Conservation (phyloP, 495 filamentous ascomycete genomes). For the Penicillium mononematosum region DNA sequence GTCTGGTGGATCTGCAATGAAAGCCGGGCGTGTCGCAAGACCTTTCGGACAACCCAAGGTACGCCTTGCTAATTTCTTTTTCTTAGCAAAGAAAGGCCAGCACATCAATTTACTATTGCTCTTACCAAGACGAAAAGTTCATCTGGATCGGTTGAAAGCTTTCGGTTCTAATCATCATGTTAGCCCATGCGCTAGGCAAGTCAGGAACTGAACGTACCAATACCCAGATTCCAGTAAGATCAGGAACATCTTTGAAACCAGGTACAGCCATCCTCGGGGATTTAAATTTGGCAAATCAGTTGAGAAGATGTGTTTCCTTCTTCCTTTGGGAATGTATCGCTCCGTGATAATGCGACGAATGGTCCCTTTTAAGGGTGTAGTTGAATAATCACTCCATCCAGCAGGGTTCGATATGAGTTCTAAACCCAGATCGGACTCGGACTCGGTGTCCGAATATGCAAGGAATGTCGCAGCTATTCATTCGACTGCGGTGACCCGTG, state of each 20-base stretch:
- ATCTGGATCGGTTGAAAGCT: constrained; percentile 24
- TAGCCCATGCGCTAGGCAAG: neutral
- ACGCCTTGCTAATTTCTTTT: constrained; percentile 23
- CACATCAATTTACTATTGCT: neutral
- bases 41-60: constrained; percentile 21
- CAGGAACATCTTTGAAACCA: constrained; percentile 1
- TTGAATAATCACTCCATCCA: neutral
- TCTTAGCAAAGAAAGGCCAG: neutral
- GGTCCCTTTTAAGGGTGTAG: neutral
- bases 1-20: constrained; percentile 19
- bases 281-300: neutral
- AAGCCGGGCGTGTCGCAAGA: constrained; percentile 16
- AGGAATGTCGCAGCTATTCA: neutral
- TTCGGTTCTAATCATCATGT: constrained; percentile 16
- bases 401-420: neutral
- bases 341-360: neutral
- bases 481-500: neutral
- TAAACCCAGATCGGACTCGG: constrained; percentile 15
- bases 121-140: constrained; percentile 20
- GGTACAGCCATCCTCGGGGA: constrained; percentile 12
- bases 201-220: constrained; percentile 9
- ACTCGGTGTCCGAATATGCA: constrained; percentile 19
- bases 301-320: neutral
- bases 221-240: constrained; percentile 21
- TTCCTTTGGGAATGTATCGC: neutral